Base-by-base conservation (phyloP, 805 yeast genomes). In the Helenozyma baotianmanensis region DNA sequence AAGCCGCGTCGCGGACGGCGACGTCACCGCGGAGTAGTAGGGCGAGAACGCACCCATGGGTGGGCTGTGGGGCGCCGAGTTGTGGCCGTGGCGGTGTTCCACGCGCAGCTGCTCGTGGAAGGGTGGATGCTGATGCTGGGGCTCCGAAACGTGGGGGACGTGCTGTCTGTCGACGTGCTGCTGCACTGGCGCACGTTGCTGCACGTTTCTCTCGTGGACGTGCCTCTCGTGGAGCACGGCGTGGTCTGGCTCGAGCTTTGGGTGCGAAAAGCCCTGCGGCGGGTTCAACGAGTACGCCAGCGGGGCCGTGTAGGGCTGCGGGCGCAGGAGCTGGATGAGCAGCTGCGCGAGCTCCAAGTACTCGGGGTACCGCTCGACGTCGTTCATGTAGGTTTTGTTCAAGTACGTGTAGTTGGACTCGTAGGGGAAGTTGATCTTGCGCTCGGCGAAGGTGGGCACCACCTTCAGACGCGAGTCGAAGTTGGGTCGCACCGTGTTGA, bases 381-480 rank as follows among this genome's bases (percentile, higher is more conserved):
- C 78, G 25, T 58, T 61, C 48, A 72, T 51, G 43, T 72, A 73
- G 2, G 77, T 72, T 31, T 63, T 48, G 35, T 63, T 59, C 48
- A 72, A 66, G 46, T 72, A 72, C 12, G 74, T 66, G 48, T 73
- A 72, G 44, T 73, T 72, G 16, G 70, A 67, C 42, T 72, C 73
- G 51, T 68, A 74, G 4, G 80, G 80, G 47, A 71, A 74, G 48
- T 72, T 68, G 36, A 65, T 60, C 40, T 64, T 64, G 32, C 60
- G 51, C 38, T 59, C 66, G 9, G 40, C 26, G 14, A 35, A 32
- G 21, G 37, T 28, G 16, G 46, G 50, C 12, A 44, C 43, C 29
- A 54, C 42, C 32, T 59, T 48, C 15, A 65, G 58, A 17, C 62
- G 56, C 4, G 70, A 58, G 42, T 62, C 64, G 37, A 65, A 64